Conservation (phyloP, 1,284 basidiomycete genomes). For the Microstroma glucosiphilum region DNA sequence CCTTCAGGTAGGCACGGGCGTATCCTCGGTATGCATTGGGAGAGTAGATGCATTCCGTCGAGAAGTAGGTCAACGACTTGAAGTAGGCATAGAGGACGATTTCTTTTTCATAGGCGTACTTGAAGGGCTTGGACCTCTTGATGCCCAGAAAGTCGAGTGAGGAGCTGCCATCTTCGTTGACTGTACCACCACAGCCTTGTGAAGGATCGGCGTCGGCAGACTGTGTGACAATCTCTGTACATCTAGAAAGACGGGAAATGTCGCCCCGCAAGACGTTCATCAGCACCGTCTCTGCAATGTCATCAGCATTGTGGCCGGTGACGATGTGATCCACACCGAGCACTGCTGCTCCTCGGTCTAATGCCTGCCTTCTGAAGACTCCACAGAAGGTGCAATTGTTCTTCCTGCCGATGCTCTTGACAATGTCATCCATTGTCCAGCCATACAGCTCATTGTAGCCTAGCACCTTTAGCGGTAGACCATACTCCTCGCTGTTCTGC, state of each 20-base stretch:
- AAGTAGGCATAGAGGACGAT: conserved; percentile 99
- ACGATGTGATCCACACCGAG: conserved; percentile 94
- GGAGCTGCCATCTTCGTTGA: not conserved
- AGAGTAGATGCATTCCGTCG: conserved; percentile 98
- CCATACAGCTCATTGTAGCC: conserved; percentile 95
- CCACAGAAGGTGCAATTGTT: conserved; percentile 99
- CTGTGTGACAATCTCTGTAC: conserved; percentile 80
- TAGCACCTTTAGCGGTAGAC: conserved; percentile 88
- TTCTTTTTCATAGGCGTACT: conserved; percentile 97
- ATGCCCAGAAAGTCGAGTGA: conserved; percentile 59
- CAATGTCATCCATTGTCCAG: conserved; percentile 98
- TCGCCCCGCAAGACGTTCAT: conserved; percentile 99
- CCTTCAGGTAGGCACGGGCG: conserved; percentile 86
- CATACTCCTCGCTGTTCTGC: conserved; percentile 90
- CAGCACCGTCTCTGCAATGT: conserved; percentile 94
- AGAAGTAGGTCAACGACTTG: conserved; percentile 92
- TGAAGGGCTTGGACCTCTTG: conserved; percentile 94
- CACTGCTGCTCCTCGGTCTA: conserved; percentile 85
- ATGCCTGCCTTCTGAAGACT: conserved; percentile 89
- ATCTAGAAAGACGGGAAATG: conserved; percentile 84
- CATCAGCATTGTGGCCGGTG: conserved; percentile 97
- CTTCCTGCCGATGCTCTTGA: conserved; percentile 86
- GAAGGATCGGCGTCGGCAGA: conserved; percentile 6
- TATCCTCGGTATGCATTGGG: conserved; percentile 91
- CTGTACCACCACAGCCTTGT: conserved; percentile 22